These are phyloP conservation scores for Arctium minus DNA, from an alignment of 129 eudicot species.

Conservation along the genomic window DNA sequence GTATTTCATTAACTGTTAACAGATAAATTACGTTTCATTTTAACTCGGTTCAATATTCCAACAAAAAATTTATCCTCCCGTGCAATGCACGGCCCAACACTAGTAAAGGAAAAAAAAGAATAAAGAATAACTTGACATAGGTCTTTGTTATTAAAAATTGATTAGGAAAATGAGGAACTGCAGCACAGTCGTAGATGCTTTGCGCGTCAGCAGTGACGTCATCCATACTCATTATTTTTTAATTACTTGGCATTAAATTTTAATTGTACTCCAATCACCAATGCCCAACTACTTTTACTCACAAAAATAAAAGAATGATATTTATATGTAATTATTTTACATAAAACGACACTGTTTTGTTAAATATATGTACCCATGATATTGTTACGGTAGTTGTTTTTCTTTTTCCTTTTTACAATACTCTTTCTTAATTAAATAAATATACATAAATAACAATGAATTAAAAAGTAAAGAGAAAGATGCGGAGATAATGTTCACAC, in stretches of 20 bases:
- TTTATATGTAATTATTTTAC: too few species aligned
- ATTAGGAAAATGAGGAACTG: not conserved
- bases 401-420: too few species aligned
- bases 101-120: too few species aligned
- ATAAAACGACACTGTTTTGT: not conserved
- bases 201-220: conserved; percentile 16
- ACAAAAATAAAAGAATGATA: not conserved
- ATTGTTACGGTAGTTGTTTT: not conserved
- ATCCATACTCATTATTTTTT: not conserved
- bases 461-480: not conserved
- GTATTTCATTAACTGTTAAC: too few species aligned
- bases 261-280: not conserved
- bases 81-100: too few species aligned
- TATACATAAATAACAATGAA: not conserved
- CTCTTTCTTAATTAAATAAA: not conserved
- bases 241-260: not conserved
- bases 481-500: conserved; percentile 13
- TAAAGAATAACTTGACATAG: not conserved
- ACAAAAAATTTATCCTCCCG: too few species aligned
- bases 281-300: not conserved
- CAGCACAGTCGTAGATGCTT: conserved; percentile 17
- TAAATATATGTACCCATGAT: not conserved
- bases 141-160: not conserved
- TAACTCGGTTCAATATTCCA: too few species aligned
- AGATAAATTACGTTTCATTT: too few species aligned